These are phyloP conservation scores for Tulasnella sp. DNA, from an alignment of 768 basidiomycete species.

Conservation along the genomic window DNA sequence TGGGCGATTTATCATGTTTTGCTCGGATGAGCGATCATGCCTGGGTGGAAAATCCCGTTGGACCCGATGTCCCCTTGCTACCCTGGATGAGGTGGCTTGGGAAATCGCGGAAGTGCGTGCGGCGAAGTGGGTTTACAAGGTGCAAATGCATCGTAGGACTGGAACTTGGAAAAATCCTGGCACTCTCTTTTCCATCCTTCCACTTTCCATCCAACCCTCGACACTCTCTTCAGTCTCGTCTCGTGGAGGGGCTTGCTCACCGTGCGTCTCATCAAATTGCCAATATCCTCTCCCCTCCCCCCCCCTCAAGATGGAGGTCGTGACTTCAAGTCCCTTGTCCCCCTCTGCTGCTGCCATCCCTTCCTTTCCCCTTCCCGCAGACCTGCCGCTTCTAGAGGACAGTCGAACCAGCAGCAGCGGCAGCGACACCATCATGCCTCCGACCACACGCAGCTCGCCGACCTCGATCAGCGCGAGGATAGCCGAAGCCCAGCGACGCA, in stretches of 20 bases:
- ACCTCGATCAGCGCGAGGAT: conserved; percentile 14
- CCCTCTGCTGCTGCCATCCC: not conserved
- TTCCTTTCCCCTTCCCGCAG: not conserved
- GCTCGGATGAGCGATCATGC: not conserved
- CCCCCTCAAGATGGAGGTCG: not conserved
- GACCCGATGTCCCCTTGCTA: not conserved
- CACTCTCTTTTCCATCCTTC: not conserved
- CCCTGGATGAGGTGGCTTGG: conserved; percentile 16
- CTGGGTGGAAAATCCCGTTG: not conserved
- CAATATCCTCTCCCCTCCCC: too few species aligned
- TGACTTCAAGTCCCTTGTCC: not conserved
- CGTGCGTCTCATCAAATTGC: not conserved
- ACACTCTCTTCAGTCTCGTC: not conserved
- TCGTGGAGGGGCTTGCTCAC: conserved; percentile 14
- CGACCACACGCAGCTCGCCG: conserved; percentile 20
- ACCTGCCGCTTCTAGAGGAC: conserved; percentile 6
- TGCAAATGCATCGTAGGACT: not conserved
- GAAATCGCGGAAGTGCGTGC: conserved; percentile 25
- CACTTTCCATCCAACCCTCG: conserved; percentile 16
- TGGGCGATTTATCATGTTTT: not conserved
- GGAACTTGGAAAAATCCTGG: too few species aligned
- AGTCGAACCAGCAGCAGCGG: not conserved
- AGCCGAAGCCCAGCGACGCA: not conserved
- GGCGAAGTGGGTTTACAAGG: conserved; percentile 20
- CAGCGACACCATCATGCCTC: not conserved